phyloP scores from a whole-genome alignment of 768 basidiomycete species.

The Aureoboletus auriporus region DNA sequence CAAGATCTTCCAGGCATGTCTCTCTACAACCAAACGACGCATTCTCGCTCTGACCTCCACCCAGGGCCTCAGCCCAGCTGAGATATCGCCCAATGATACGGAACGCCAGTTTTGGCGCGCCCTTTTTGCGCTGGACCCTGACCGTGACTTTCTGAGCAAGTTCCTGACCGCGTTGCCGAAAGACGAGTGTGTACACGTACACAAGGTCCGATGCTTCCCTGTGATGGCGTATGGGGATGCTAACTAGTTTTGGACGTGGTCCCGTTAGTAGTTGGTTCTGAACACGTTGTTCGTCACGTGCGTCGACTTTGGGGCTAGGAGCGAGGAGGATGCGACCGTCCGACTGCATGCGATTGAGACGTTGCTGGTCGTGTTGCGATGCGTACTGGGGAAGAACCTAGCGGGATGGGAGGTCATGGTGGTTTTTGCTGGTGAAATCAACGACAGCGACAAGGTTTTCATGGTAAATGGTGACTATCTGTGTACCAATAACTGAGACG shows the following conservation, averaged over 20 bases:
- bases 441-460: slow-evolving; percentile 55
- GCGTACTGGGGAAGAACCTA: slow-evolving; percentile 52
- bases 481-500: not conserved
- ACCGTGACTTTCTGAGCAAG: slow-evolving; percentile 41
- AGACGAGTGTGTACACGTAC: slow-evolving; percentile 43
- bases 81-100: slow-evolving; percentile 43
- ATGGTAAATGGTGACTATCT: slow-evolving; percentile 31
- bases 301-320: slow-evolving; percentile 35
- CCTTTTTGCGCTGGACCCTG: slow-evolving; percentile 49
- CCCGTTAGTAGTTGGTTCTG: slow-evolving; percentile 47
- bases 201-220: slow-evolving; percentile 42
- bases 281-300: slow-evolving; percentile 45
- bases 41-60: slow-evolving; percentile 2
- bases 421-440: slow-evolving; percentile 57
- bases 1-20: slow-evolving; percentile 44
- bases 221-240: slow-evolving; percentile 1
- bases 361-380: slow-evolving; percentile 42
- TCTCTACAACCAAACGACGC: not conserved
- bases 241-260: slow-evolving; percentile 7
- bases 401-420: slow-evolving; percentile 76
- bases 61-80: slow-evolving; percentile 40
- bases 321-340: slow-evolving; percentile 13
- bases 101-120: slow-evolving; percentile 48
- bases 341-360: slow-evolving; percentile 47
- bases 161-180: slow-evolving; percentile 42